phyloP scores from a whole-genome alignment of 192 early-diverging fungal species.

The Coemansia sp. region DNA sequence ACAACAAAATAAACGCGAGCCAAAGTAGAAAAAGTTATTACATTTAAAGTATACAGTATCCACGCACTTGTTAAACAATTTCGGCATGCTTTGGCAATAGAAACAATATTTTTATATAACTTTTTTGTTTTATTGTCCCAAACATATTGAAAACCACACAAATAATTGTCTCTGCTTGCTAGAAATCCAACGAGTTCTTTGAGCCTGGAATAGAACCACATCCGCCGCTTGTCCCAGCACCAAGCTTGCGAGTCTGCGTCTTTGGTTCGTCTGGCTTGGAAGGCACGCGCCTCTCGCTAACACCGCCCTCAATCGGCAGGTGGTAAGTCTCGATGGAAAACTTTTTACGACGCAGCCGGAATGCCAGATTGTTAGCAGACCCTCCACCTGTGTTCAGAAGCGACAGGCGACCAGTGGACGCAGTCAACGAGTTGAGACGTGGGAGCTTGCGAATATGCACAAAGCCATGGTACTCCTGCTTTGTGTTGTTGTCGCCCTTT shows the following conservation, averaged over 20 bases:
- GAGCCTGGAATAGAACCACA: constrained; percentile 52
- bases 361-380: constrained; percentile 74
- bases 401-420: constrained; percentile 69
- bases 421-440: constrained; percentile 70
- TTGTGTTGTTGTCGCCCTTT: constrained; percentile 57
- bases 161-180: not conserved
- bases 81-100: too few species aligned
- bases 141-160: too few species aligned
- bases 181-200: constrained; percentile 58
- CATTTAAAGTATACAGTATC: too few species aligned
- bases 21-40: too few species aligned
- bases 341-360: constrained; percentile 84
- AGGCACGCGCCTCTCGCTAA: constrained; percentile 61
- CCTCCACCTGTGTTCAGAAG: constrained; percentile 59
- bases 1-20: too few species aligned
- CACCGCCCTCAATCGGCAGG: constrained; percentile 91
- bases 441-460: constrained; percentile 84
- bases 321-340: constrained; percentile 92
- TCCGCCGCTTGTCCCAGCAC: constrained; percentile 25
- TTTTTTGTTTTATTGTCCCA: too few species aligned
- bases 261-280: constrained; percentile 24
- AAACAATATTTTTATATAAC: too few species aligned
- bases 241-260: not conserved
- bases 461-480: constrained; percentile 81
- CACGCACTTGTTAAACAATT: too few species aligned